These are phyloP conservation scores for Aspergillus chevalieri DNA, from an alignment of 2,329 filamentous ascomycete genomes.

Conservation along the genomic window DNA sequence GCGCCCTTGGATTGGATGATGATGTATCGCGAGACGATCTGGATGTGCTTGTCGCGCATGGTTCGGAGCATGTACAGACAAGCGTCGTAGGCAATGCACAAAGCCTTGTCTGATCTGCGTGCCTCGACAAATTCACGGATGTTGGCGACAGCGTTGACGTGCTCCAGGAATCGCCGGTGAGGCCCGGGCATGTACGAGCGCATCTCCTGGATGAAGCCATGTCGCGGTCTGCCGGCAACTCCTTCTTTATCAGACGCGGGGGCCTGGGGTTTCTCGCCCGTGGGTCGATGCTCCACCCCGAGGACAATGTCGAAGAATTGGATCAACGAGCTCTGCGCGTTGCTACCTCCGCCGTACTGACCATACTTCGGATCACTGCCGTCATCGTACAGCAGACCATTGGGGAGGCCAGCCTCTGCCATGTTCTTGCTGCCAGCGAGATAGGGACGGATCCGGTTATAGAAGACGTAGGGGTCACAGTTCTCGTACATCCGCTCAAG, in stretches of 20 bases:
- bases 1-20: constrained; percentile 78
- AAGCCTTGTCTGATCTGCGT: constrained; percentile 54
- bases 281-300: constrained; percentile 83
- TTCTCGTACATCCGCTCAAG: constrained; percentile 89
- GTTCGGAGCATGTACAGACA: constrained; percentile 72
- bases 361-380: constrained; percentile 65
- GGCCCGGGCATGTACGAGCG: constrained; percentile 92
- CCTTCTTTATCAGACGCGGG: constrained; percentile 35
- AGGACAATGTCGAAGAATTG: constrained; percentile 95
- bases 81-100: constrained; percentile 81
- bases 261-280: constrained; percentile 57
- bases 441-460: constrained; percentile 91
- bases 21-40: constrained; percentile 93
- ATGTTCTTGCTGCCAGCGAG: constrained; percentile 97
- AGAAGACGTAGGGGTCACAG: constrained; percentile 92
- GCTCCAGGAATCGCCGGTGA: constrained; percentile 80
- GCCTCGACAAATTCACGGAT: constrained; percentile 74
- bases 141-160: constrained; percentile 74
- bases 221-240: constrained; percentile 49
- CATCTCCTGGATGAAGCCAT: constrained; percentile 98
- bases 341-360: constrained; percentile 89
- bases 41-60: constrained; percentile 90
- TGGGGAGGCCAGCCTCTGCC: constrained; percentile 82
- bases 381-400: constrained; percentile 82
- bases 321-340: constrained; percentile 92